Conservation (phyloP, 345 rosid genomes). For the Heritiera fomes region DNA sequence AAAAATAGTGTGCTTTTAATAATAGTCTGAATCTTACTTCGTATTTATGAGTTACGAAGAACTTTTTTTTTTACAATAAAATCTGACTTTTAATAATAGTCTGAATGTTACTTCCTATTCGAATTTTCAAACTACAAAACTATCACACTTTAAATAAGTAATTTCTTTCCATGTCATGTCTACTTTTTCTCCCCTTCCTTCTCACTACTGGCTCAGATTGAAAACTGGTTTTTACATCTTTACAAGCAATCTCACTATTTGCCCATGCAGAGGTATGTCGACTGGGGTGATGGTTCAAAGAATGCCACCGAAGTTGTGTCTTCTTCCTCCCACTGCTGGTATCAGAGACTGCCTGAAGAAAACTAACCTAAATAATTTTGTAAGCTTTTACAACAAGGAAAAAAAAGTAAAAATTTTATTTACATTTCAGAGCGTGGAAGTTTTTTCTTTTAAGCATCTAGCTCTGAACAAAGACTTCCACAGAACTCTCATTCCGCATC, state of each 20-base stretch:
- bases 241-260: background rate
- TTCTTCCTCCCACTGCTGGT: background rate
- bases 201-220: background rate
- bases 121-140: too few species aligned
- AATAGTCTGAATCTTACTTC: too few species aligned
- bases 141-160: too few species aligned
- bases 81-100: too few species aligned
- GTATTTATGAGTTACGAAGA: too few species aligned
- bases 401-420: background rate
- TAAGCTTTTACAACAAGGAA: background rate
- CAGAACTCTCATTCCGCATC: conserved; percentile 20
- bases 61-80: too few species aligned
- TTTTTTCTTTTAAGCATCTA: background rate
- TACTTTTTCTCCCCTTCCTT: conserved; percentile 5
- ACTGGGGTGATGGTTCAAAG: background rate
- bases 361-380: background rate
- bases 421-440: background rate
- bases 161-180: too few species aligned
- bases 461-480: background rate
- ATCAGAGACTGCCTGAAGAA: background rate
- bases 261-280: background rate
- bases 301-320: background rate
- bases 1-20: too few species aligned
- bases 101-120: too few species aligned
- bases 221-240: background rate